phyloP scores from a whole-genome alignment of 768 basidiomycete genomes.

The Sporobolomyces phaffii region DNA sequence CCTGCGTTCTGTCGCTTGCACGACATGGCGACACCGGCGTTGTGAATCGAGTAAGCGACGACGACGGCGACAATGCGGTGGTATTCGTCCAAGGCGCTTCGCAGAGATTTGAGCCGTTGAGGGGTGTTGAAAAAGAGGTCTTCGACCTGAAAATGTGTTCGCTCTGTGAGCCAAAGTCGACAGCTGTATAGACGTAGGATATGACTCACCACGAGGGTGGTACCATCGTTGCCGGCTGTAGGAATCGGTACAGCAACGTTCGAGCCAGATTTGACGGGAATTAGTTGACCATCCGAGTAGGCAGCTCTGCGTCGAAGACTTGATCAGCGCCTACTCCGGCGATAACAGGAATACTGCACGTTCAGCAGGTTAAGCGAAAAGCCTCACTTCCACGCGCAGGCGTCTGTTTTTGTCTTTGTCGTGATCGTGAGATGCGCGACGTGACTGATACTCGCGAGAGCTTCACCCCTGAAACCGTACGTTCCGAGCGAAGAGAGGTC shows the following conservation, averaged over 20 bases:
- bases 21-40: slow-evolving; percentile 74
- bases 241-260: slow-evolving; percentile 68
- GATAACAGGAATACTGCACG: too few species aligned
- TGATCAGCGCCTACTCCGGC: too few species aligned
- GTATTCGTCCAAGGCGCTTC: slow-evolving; percentile 83
- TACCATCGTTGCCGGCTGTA: slow-evolving; percentile 90
- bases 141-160: too few species aligned
- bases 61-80: slow-evolving; percentile 82
- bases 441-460: slow-evolving; percentile 90
- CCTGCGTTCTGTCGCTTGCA: slow-evolving; percentile 71
- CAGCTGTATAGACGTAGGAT: too few species aligned
- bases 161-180: too few species aligned
- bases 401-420: slow-evolving; percentile 78
- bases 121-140: slow-evolving; percentile 93
- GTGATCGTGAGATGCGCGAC: slow-evolving; percentile 79
- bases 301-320: slow-evolving; percentile 55
- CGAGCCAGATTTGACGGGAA: slow-evolving; percentile 64
- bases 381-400: slow-evolving; percentile 87
- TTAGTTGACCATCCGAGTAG: slow-evolving; percentile 71
- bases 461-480: slow-evolving; percentile 96
- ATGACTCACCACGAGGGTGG: slow-evolving; percentile 65
- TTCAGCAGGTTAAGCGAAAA: too few species aligned
- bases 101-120: slow-evolving; percentile 74
- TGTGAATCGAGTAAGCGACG: slow-evolving; percentile 89
- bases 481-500: slow-evolving; percentile 78